A percentile compares a stretch with the other conserved stretches of the same genome.
These are phyloP conservation scores for Penicillium antarcticum DNA, from an alignment of 495 filamentous ascomycete species.

Conservation along the genomic window DNA sequence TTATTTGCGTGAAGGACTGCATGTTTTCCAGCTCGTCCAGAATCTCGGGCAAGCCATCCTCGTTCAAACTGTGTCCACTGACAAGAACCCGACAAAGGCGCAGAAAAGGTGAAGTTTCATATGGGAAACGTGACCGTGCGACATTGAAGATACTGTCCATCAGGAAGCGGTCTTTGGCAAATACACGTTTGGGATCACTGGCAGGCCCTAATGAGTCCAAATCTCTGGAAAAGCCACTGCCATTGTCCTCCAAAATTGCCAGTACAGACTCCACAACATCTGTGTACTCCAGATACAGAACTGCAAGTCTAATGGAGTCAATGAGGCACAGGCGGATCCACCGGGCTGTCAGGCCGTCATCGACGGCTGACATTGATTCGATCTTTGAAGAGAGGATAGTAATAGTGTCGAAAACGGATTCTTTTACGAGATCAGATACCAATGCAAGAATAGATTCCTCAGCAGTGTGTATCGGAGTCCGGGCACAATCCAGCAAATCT, in stretches of 20 bases:
- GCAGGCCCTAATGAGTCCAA: slow-evolving; percentile 28
- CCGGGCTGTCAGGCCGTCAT: slow-evolving; percentile 33
- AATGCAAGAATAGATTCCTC: slow-evolving; percentile 48
- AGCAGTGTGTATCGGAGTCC: slow-evolving; percentile 32
- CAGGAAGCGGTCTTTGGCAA: slow-evolving; percentile 53
- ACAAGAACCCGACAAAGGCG: slow-evolving; percentile 57
- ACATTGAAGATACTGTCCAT: slow-evolving; percentile 54
- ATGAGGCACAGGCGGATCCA: slow-evolving; percentile 59
- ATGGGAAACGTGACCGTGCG: slow-evolving; percentile 76
- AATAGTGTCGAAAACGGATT: slow-evolving; percentile 61
- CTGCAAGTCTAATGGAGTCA: slow-evolving; percentile 58
- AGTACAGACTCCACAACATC: slow-evolving; percentile 62
- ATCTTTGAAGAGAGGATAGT: slow-evolving; percentile 48
- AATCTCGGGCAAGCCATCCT: slow-evolving; percentile 48
- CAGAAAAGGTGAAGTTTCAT: slow-evolving; percentile 80
- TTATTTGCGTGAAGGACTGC: slow-evolving; percentile 66
- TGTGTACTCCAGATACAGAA: slow-evolving; percentile 59
- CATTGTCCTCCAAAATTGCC: slow-evolving; percentile 49
- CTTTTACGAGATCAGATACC: slow-evolving; percentile 50
- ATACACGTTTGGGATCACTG: slow-evolving; percentile 47
- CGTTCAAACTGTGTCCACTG: slow-evolving; percentile 37
- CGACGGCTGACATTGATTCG: slow-evolving; percentile 35
- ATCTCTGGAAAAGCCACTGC: slow-evolving; percentile 26
- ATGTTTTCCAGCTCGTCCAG: slow-evolving; percentile 58
- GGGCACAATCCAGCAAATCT: slow-evolving; percentile 47